Base-by-base conservation (phyloP, 2,329 filamentous ascomycete species). In the Ascochyta fabae region DNA sequence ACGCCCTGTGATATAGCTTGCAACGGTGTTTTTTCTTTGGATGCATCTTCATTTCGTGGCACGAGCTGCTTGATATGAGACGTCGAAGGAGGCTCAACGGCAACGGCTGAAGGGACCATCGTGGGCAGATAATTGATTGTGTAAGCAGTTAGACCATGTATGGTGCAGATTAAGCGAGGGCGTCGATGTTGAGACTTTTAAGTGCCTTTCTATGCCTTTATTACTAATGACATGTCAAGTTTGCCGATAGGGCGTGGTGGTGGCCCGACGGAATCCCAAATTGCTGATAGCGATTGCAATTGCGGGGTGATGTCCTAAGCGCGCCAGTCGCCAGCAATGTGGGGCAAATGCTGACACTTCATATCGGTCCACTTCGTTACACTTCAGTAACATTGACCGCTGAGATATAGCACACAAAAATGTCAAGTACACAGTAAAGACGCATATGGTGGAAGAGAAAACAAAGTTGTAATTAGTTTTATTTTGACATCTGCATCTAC, bases 1-100 rank as follows among this genome's bases (percentile, higher is more conserved):
- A 75, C 68, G 39, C 80, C 80, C 68, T 81, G 79, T 19, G 77
- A 80, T 47, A 81, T 81, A 34, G 74, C 74, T 58, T 78, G 70
- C 15, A 78, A 61, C 1, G 74, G 67, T 7, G 73, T 75, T 47
- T 64, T 56, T 12, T 71, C 65, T 31, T 72, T 68, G 0, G 64
- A 53, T 10, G 44, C 51, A n/a, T 69, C 58, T 48, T 69, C 58
- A 13, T 59, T 58, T 31, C 52, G 62, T 6, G 65, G 58, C 8
- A 65, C 59, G 7, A 62, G 29, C 49, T 65, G 61, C 46, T 70
- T 70, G 22, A 54, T 34, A 27, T 54, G 52, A n/a, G 33, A 13
- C 3, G 46, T 29, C 3, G 61, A 45, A 6, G 47, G 19, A 6
- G 58, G 24, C 24, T 66, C 58, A 33, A 34, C 24, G 35, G 61